These are phyloP conservation scores for Amoebophrya sp. DNA, from an alignment of 169 alveolate species.

Conservation along the genomic window DNA sequence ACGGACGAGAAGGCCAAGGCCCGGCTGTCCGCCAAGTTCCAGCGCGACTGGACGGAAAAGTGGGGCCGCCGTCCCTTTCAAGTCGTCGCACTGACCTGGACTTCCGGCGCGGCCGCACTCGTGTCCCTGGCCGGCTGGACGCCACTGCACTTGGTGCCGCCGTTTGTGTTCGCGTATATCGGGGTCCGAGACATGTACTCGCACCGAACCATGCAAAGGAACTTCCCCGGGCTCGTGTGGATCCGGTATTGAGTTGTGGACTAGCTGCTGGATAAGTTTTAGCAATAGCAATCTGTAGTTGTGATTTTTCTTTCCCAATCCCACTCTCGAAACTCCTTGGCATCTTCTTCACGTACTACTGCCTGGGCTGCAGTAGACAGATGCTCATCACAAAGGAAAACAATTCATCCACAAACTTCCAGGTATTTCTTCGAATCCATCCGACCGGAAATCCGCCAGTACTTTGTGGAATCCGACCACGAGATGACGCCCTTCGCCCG, in stretches of 20 bases:
- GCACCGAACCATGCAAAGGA: background rate
- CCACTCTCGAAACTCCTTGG: no score
- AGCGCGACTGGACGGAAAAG: background rate
- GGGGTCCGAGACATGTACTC: background rate
- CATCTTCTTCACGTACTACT: no score
- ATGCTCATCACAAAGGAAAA: no score
- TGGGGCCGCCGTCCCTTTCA: background rate
- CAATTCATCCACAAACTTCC: no score
- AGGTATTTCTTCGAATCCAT: background rate
- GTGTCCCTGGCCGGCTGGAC: background rate
- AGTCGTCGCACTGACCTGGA: background rate
- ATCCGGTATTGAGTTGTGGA: background rate
- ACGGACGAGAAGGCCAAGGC: background rate
- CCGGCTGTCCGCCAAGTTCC: background rate
- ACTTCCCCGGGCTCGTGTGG: background rate
- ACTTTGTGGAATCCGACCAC: background rate
- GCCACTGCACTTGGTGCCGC: background rate
- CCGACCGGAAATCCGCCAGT: background rate
- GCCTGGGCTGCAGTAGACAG: no score
- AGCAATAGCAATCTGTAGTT: no score
- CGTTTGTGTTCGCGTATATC: background rate
- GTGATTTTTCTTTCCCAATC: no score
- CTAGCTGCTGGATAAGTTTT: no score
- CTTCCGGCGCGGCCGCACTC: background rate
- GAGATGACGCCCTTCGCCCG: background rate